Conservation (phyloP, 208 protist genomes). For the Zelonia costaricensis region DNA sequence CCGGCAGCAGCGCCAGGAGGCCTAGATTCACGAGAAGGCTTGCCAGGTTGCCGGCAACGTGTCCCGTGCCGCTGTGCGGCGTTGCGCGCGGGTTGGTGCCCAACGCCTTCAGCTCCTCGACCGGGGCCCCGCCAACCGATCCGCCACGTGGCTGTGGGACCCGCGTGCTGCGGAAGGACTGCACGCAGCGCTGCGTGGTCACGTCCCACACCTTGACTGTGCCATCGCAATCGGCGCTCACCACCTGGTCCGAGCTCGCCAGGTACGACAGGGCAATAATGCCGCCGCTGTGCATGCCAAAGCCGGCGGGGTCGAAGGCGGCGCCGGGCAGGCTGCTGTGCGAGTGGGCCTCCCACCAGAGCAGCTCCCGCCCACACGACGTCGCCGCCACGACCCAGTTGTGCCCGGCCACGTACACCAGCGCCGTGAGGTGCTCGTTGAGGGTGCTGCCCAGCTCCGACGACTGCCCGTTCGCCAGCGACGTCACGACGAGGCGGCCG, state of each 20-base stretch:
- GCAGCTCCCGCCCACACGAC: slow-evolving; percentile 27
- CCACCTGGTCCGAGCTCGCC: slow-evolving; percentile 55
- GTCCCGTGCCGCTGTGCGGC: background rate
- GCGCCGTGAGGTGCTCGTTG: slow-evolving; percentile 25
- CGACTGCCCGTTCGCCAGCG: slow-evolving; percentile 38
- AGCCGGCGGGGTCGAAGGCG: slow-evolving; percentile 33
- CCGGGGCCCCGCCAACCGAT: background rate
- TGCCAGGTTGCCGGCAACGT: background rate
- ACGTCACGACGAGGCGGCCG: slow-evolving; percentile 42
- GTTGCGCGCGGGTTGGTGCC: slow-evolving; percentile 6
- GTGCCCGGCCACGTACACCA: slow-evolving; percentile 17
- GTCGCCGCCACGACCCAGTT: slow-evolving; percentile 35
- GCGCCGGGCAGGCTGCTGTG: slow-evolving; percentile 36
- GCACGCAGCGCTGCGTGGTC: slow-evolving; percentile 63
- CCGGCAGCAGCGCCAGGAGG: slow-evolving; percentile 25
- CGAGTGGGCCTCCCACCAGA: slow-evolving; percentile 61
- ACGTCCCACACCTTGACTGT: slow-evolving; percentile 88
- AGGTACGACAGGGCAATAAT: slow-evolving; percentile 64
- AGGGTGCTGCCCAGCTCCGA: slow-evolving; percentile 9
- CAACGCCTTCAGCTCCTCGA: slow-evolving; percentile 1
- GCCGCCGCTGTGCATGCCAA: slow-evolving; percentile 26
- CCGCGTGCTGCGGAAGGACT: slow-evolving; percentile 47
- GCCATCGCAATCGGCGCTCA: slow-evolving; percentile 70
- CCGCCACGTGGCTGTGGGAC: background rate
- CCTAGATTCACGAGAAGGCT: slow-evolving; percentile 12